Base-by-base conservation (phyloP, 148 eudicot genomes). In the Chenopodium quinoa region DNA sequence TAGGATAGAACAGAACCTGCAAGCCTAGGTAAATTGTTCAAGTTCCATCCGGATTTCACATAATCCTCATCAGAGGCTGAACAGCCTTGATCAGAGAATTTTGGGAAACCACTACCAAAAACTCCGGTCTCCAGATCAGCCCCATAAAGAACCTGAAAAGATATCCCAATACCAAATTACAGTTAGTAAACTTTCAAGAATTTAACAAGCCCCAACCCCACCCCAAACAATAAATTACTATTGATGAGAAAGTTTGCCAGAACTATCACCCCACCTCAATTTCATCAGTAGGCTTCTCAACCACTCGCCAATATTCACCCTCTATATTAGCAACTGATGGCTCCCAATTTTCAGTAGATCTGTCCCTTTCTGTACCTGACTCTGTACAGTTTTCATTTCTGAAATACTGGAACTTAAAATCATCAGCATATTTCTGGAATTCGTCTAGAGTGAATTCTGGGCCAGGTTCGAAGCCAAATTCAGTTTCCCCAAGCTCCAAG, bases 221-320 rank as follows among this genome's bases (percentile, higher is more conserved):
- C 5, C 62, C 65, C 37, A 75, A 40, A 64, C 9, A n/a, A 44
- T 16, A 46, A 9, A 27, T n/a, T 50, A 50, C 14, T 50, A 50
- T 50, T 50, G 54, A 13, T 50, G 13, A 9, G 54, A 13, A 47
- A 73, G 58, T 50, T 11, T 12, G 64, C 75, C 82, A 44, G 65
- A 67, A 77, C 60, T 82, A 76, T 37, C 75, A 68, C 60, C 80
- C 62, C 85, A 94, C 99, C 99, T 97, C 99, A 75, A 97, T 91
- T 89, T 97, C 98, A 85, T 92, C 97, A 16, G 99, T 94, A 46
- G 99, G 98, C 82, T 85, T 91, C 90, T 97, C 97, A 37, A 97
- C 97, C 85, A 97, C 90, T 82, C 99, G 88, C 99, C 99, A 97
- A 86, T 94, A 97, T 86, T 94, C 99, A 75, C 99, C 98, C 89